Base-by-base conservation (phyloP, 2,329 filamentous ascomycete species). In the Colletotrichum liaoningense region DNA sequence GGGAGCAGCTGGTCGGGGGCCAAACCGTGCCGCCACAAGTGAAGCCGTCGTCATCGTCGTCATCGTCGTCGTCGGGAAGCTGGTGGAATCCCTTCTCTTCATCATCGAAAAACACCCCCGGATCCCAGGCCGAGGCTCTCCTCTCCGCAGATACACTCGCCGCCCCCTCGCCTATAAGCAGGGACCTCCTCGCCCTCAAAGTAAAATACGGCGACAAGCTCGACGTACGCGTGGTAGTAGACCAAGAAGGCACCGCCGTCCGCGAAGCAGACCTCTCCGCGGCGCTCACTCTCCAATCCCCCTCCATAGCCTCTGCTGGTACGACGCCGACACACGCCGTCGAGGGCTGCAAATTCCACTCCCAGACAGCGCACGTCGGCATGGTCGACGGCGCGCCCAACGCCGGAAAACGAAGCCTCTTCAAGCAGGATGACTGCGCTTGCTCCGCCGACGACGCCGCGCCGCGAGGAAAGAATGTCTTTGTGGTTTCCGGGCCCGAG, bases 401-500 rank as follows among this genome's bases (percentile, higher is more conserved):
- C 42, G 69, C 64, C 26, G 76, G 70, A 5, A 33, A 63, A 49
- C 52, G 62, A 22, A 28, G 57, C 56, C 42, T 58, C 2, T 64
- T 57, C 55, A 58, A 14, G 49, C 52, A 60, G 7, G 67, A 63
- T 19, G 69, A 72, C 30, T 80, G 80, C 75, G 69, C 74, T 5
- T 83, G 81, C 73, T 74, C 75, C 1, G 59, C 75, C 11, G 69
- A 66, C 1, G 38, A 7, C 24, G 77, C 11, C n/a, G 77, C 78
- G 12, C 78, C 83, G 19, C 42, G 42, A 1, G 87, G 89, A 1
- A 89, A 88, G 75, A 92, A 91, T 73, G 81, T 98, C 24, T 85
- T 98, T n/a, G 86, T 98, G 69, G 90, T 98, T 1, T 97, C 95
- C 0, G 97, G 97, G 0, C 96, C 97, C 0, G 94, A 97, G 67